Conservation (phyloP, 164 flowering plant genomes). For the Santalum album region DNA sequence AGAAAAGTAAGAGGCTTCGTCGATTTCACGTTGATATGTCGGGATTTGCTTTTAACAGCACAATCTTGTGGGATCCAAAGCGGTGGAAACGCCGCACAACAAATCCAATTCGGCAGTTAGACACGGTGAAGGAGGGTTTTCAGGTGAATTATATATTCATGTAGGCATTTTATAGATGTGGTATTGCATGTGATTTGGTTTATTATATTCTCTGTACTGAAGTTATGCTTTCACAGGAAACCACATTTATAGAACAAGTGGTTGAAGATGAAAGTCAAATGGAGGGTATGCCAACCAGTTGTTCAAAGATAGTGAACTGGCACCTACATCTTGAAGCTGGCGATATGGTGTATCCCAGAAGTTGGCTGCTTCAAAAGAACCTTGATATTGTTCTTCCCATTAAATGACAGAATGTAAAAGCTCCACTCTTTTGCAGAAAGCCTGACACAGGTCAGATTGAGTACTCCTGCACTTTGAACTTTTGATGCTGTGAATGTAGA, state of each 20-base stretch:
- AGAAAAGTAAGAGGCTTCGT: slow-evolving; percentile 79
- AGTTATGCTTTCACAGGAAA: slow-evolving; percentile 42
- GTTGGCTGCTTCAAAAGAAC: slow-evolving; percentile 73
- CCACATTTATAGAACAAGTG: slow-evolving; percentile 84
- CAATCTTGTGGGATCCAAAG: slow-evolving; percentile 88
- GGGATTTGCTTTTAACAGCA: slow-evolving; percentile 98
- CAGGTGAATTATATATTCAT: slow-evolving; percentile 39
- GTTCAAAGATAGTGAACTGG: slow-evolving; percentile 78
- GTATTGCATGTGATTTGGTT: too few species aligned
- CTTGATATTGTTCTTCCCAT: slow-evolving; percentile 43
- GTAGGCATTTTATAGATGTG: too few species aligned
- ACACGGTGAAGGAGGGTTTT: slow-evolving; percentile 86
- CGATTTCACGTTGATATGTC: slow-evolving; percentile 98
- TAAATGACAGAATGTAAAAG: slow-evolving; percentile 14
- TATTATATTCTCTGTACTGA: neutral
- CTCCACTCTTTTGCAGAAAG: slow-evolving; percentile 3
- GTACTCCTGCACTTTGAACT: neutral
- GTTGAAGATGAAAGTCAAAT: slow-evolving; percentile 94
- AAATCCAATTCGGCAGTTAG: slow-evolving; percentile 62
- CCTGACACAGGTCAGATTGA: slow-evolving; percentile 17
- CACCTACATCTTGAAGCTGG: slow-evolving; percentile 80
- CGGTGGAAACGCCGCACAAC: slow-evolving; percentile 64
- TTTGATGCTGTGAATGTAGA: too few species aligned
- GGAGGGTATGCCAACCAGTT: slow-evolving; percentile 65
- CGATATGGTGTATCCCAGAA: slow-evolving; percentile 51